Evolutionary conservation across 257 asterid species (phyloP).

Genomic region (Ilex aquifolium): DNA sequence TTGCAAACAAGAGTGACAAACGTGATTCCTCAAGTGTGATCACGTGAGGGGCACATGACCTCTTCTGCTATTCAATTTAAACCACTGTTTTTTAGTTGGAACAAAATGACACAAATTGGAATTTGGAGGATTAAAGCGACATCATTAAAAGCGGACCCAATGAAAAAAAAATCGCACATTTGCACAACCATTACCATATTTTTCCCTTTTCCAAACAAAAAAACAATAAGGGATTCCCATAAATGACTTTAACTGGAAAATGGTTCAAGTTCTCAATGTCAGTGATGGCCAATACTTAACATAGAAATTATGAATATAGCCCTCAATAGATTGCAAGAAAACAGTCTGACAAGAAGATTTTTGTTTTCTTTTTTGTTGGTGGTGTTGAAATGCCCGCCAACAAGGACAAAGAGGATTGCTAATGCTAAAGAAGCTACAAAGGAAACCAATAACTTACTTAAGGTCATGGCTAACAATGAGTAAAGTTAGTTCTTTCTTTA

Average conservation of each 20-base stretch:
- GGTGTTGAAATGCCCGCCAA: background rate
- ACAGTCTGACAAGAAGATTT: background rate
- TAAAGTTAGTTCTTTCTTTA: slow-evolving; percentile 75
- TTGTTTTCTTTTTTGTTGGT: background rate
- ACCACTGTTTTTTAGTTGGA: too few relatives aligned
- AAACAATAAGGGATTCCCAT: background rate
- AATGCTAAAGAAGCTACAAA: slow-evolving; percentile 2
- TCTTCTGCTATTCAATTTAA: too few relatives aligned
- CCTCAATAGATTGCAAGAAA: background rate
- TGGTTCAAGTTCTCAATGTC: background rate
- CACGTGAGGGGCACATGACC: too few relatives aligned
- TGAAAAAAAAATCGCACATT: too few relatives aligned
- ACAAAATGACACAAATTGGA: too few relatives aligned
- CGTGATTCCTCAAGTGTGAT: too few relatives aligned
- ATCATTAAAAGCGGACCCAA: too few relatives aligned
- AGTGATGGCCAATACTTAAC: background rate
- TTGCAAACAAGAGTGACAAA: too few relatives aligned
- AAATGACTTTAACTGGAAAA: background rate
- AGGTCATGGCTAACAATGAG: slow-evolving; percentile 97
- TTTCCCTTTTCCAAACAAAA: too few relatives aligned
- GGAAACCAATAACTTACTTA: slow-evolving; percentile 42
- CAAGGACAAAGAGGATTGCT: slow-evolving; percentile 7
- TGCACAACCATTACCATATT: too few relatives aligned
- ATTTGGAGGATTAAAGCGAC: too few relatives aligned
- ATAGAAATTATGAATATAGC: background rate